Evolutionary conservation across 129 eudicot species (phyloP).

Genomic region (Chrysanthemum lavandulifolium): DNA sequence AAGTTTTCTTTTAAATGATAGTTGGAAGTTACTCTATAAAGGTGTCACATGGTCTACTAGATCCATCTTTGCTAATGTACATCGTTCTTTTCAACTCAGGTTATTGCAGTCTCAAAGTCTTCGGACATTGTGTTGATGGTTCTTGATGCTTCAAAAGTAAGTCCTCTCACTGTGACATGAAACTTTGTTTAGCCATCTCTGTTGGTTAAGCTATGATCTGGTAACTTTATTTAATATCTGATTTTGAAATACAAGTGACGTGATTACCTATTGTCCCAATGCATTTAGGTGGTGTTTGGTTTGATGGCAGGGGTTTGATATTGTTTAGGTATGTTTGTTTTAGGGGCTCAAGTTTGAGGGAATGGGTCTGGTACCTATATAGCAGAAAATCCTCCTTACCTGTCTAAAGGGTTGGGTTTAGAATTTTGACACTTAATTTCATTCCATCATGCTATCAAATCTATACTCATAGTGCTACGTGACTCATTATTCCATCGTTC

Average conservation of each 20-base stretch:
- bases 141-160: slow-evolving; percentile 96
- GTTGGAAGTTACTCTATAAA: no score
- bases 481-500: not conserved
- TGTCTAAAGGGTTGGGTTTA: not conserved
- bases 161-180: slow-evolving; percentile 27
- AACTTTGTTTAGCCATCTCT: slow-evolving; percentile 8
- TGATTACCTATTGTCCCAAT: not conserved
- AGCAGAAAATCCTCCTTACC: not conserved
- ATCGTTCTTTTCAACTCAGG: slow-evolving; percentile 45
- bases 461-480: not conserved
- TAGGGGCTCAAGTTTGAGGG: not conserved
- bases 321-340: not conserved
- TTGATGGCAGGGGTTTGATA: not conserved
- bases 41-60: not conserved
- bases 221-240: slow-evolving; percentile 9
- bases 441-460: not conserved
- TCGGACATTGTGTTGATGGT: slow-evolving; percentile 97
- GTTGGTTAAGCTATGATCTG: slow-evolving; percentile 16
- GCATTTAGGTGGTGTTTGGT: not conserved
- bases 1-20: no score
- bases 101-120: slow-evolving; percentile 98
- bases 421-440: not conserved
- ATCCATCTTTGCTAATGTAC: slow-evolving; percentile 23
- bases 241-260: not conserved
- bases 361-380: not conserved